phyloP scores from a whole-genome alignment of 257 asterid species.

The Craterostigma plantagineum region DNA sequence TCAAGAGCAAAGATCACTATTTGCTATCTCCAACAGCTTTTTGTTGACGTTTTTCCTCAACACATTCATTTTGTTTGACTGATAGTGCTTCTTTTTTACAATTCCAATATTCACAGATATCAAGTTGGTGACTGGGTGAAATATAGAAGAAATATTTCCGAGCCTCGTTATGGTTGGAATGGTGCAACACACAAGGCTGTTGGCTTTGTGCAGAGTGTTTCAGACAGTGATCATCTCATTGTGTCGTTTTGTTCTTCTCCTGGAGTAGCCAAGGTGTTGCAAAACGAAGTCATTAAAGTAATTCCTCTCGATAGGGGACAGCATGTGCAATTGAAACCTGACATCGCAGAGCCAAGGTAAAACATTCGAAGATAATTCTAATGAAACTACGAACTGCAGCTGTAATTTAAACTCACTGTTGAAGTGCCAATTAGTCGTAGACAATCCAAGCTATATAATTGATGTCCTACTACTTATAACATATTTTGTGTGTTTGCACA shows the following conservation, averaged over 20 bases:
- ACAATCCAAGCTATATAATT: too few relatives aligned
- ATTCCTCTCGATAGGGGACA: constrained; percentile 97
- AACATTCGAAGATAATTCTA: too few relatives aligned
- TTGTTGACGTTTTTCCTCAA: constrained; percentile 9
- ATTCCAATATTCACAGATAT: constrained; percentile 31
- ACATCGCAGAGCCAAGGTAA: constrained; percentile 86
- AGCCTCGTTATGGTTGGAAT: constrained; percentile 86
- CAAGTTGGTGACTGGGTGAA: constrained; percentile 93
- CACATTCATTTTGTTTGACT: constrained; percentile 7
- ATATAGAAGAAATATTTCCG: constrained; percentile 50
- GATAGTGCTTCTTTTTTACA: constrained; percentile 4
- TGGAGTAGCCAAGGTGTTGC: constrained; percentile 55
- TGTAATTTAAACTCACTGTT: too few relatives aligned
- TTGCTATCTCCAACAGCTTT: constrained; percentile 4
- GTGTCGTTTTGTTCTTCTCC: constrained; percentile 78
- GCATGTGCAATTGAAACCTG: constrained; percentile 79
- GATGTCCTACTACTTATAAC: too few relatives aligned
- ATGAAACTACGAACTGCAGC: too few relatives aligned
- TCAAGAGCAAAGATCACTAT: constrained; percentile 8
- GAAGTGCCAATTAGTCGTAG: too few relatives aligned
- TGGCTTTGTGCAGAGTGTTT: constrained; percentile 86
- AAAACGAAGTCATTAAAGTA: constrained; percentile 67
- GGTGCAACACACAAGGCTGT: constrained; percentile 83
- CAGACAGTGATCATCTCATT: constrained; percentile 53
- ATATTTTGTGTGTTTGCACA: too few relatives aligned